Conservation (phyloP, 805 yeast genomes). For the Tetrapisispora fleetii region DNA sequence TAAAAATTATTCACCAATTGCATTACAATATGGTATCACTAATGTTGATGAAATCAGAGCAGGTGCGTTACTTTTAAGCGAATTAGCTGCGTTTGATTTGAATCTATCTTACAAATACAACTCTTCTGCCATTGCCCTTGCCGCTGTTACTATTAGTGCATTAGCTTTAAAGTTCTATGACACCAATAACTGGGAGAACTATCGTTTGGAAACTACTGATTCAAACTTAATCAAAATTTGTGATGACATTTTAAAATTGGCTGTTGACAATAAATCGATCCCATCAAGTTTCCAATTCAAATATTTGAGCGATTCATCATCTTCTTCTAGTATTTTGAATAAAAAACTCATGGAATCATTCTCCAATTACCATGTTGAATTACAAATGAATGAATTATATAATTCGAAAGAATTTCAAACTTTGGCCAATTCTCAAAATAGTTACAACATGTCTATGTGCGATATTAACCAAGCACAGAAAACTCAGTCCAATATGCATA, state of each 20-base stretch:
- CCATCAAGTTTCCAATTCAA: conserved; percentile 29
- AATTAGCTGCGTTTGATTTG: conserved; percentile 53
- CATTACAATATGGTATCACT: conserved; percentile 7
- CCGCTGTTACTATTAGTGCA: conserved; percentile 39
- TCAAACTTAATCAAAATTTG: conserved; percentile 19
- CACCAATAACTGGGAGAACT: conserved; percentile 13
- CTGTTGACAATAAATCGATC: conserved; percentile 12
- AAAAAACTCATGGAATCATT: conserved; percentile 11
- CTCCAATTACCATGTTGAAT: conserved; percentile 13
- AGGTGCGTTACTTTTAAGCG: conserved; percentile 55
- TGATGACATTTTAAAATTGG: conserved; percentile 13
- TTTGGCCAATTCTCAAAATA: conserved; percentile 5
- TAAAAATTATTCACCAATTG: conserved; percentile 7
- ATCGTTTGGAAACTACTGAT: conserved; percentile 16
- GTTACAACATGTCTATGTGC: neutral
- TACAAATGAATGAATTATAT: conserved; percentile 16
- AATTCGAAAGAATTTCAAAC: conserved; percentile 21
- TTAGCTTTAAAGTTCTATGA: conserved; percentile 33
- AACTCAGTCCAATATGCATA: neutral
- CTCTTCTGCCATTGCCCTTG: conserved; percentile 39
- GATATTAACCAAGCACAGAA: neutral
- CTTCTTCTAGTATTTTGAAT: neutral
- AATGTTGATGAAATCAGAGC: conserved; percentile 39
- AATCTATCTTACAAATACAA: conserved; percentile 43
- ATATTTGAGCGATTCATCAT: conserved; percentile 12